Evolutionary conservation across 2,329 filamentous ascomycete species (phyloP), one percentile per base, ranked within the genome.

Genomic region (Onygena corvina): DNA sequence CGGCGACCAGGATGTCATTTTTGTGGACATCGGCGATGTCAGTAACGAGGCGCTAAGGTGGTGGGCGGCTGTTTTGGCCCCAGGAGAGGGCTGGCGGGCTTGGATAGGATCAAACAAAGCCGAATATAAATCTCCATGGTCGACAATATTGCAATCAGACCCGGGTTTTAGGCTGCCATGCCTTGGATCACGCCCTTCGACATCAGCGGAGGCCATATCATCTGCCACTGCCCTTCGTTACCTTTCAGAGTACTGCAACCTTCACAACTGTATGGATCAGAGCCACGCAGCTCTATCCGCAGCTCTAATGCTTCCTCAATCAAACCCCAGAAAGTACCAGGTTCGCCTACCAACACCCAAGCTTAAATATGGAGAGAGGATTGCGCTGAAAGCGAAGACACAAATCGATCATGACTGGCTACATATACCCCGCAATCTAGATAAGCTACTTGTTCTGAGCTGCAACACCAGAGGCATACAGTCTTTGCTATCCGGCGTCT

Each of bases 371-470:
- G 38, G 38, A 29, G 38, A 16, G 38, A 12, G 38, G 4, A 25
- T 12, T n/a, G 20, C 18, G n/a, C n/a, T n/a, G n/a, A n/a, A n/a
- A n/a, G 16, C 33, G 20, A 12, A 12, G 23, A 23, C 18, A 2
- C 38, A 29, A 27, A 25, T 44, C 38, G 44, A 20, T n/a, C 12
- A 46, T 46, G 11, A 21, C 12, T 46, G 20, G 30, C 6, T 16
- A 29, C 38, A 46, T 7, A 46, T 12, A 35, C 12, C 21, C 29
- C 20, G 3, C 25, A 3, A 52, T 35, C 31, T 57, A 8, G 56
- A 60, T 40, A 54, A 53, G 38, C 58, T 62, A 38, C 51, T 62
- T 4, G 57, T 56, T 31, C 35, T 60, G 20, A 60, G 59, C 47
- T 61, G 57, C 50, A 48, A 59, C 42, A 52, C 46, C 14, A 52